Percentiles rank a stretch among this genome's conserved stretches.
phyloP scores from a whole-genome alignment of 2,329 filamentous ascomycete genomes.

The Pseudocercospora pini-densiflorae region DNA sequence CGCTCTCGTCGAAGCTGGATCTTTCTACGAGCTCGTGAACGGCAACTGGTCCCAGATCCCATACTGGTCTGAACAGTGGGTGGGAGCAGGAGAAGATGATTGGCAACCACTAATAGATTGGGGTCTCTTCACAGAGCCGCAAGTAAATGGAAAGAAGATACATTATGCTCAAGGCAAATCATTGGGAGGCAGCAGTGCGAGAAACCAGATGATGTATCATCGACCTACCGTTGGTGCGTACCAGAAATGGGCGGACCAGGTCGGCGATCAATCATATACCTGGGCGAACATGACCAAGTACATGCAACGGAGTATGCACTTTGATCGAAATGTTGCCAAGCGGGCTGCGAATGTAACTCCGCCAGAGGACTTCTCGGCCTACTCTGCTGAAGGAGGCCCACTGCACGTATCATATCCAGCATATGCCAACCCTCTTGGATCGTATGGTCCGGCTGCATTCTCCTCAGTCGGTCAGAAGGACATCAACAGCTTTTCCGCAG shows the following conservation, averaged over 20 bases:
- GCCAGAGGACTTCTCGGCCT: conserved; percentile 11
- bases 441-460: neutral
- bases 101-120: conserved; percentile 36
- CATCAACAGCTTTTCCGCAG: neutral
- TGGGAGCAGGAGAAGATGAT: conserved; percentile 13
- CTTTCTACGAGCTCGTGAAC: conserved; percentile 38
- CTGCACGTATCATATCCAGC: conserved; percentile 41
- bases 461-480: neutral
- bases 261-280: conserved; percentile 64
- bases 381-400: conserved; percentile 34
- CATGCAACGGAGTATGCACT: conserved; percentile 46
- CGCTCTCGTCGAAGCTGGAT: conserved; percentile 39
- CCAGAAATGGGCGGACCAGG: conserved; percentile 53
- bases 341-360: conserved; percentile 23
- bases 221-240: conserved; percentile 38
- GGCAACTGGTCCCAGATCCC: conserved; percentile 38
- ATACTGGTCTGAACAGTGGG: conserved; percentile 28
- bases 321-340: conserved; percentile 20
- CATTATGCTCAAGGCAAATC: conserved; percentile 37
- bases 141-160: conserved; percentile 30
- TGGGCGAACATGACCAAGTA: conserved; percentile 63
- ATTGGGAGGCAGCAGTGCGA: conserved; percentile 35
- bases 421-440: conserved; percentile 26
- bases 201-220: conserved; percentile 36
- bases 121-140: conserved; percentile 36